Evolutionary conservation across 495 filamentous ascomycete species (phyloP).

Genomic region (Bryoglossum gracile): DNA sequence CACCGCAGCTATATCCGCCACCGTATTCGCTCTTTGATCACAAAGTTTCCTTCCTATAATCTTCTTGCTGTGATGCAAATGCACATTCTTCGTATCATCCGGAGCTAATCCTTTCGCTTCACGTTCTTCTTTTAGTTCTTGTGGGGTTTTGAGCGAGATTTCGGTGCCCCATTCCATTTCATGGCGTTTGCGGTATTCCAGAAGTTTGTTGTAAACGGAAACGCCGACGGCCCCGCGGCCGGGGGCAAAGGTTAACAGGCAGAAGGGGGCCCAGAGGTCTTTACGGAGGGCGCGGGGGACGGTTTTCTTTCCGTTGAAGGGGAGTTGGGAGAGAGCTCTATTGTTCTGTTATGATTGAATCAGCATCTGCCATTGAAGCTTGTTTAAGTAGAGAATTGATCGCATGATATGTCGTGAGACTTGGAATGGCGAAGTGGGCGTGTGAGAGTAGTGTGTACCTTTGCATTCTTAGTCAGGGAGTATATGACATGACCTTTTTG

Average conservation of each 20-base stretch:
- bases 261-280: slow-evolving; percentile 85
- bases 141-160: slow-evolving; percentile 29
- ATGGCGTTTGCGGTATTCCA: slow-evolving; percentile 71
- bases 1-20: slow-evolving; percentile 82
- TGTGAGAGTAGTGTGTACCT: slow-evolving; percentile 40
- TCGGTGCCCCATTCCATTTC: slow-evolving; percentile 51
- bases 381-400: too few relatives aligned
- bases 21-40: slow-evolving; percentile 81
- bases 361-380: slow-evolving; percentile 1
- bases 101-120: slow-evolving; percentile 34
- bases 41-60: slow-evolving; percentile 53
- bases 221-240: slow-evolving; percentile 52
- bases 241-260: slow-evolving; percentile 62
- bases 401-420: too few relatives aligned
- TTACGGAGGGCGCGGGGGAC: slow-evolving; percentile 70
- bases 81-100: slow-evolving; percentile 37
- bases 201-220: slow-evolving; percentile 68
- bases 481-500: slow-evolving; percentile 78
- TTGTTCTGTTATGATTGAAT: slow-evolving; percentile 44
- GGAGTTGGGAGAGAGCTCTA: slow-evolving; percentile 62
- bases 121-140: slow-evolving; percentile 31
- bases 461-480: slow-evolving; percentile 59
- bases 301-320: slow-evolving; percentile 88
- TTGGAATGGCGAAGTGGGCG: neutral
- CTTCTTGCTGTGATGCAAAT: neutral